Percentiles rank a stretch among this genome's conserved stretches.
Conservation (phyloP, 2,329 filamentous ascomycete species). For the Cladosporium halotolerans region DNA sequence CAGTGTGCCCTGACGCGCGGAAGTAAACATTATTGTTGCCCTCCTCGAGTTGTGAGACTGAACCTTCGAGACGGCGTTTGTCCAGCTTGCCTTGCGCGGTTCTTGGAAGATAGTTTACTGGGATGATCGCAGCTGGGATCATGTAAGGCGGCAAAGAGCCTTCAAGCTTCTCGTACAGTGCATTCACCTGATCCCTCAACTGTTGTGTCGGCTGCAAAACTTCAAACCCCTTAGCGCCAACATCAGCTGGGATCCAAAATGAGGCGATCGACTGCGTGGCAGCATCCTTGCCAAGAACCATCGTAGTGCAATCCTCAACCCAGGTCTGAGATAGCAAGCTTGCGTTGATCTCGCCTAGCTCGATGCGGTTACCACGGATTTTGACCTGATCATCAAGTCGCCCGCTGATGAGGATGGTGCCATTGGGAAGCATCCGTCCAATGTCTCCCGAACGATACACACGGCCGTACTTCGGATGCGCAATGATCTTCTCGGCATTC, state of each 20-base stretch:
- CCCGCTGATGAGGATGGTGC: constrained; percentile 66
- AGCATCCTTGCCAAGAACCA: constrained; percentile 46
- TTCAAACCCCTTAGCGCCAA: neutral
- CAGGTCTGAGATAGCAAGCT: constrained; percentile 47
- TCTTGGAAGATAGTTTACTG: constrained; percentile 61
- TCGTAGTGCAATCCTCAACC: constrained; percentile 57
- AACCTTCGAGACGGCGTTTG: constrained; percentile 44
- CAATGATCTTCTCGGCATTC: constrained; percentile 60
- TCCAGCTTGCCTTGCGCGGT: constrained; percentile 73
- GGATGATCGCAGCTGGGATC: constrained; percentile 69
- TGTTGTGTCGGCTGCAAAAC: neutral
- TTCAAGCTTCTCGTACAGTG: constrained; percentile 51
- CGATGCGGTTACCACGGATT: constrained; percentile 71
- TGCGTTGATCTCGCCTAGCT: constrained; percentile 68
- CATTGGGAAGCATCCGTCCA: constrained; percentile 70
- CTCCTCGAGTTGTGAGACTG: constrained; percentile 43
- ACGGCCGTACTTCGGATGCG: constrained; percentile 62
- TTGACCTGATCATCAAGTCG: constrained; percentile 76
- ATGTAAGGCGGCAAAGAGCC: constrained; percentile 65
- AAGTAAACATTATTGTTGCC: constrained; percentile 41
- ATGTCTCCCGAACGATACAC: constrained; percentile 80
- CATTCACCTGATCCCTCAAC: constrained; percentile 27
- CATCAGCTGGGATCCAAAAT: constrained; percentile 57
- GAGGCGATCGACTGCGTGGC: constrained; percentile 49
- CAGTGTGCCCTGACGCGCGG: constrained; percentile 27